phyloP scores from a whole-genome alignment of 2,329 filamentous ascomycete genomes.

The Cadophora sp. region DNA sequence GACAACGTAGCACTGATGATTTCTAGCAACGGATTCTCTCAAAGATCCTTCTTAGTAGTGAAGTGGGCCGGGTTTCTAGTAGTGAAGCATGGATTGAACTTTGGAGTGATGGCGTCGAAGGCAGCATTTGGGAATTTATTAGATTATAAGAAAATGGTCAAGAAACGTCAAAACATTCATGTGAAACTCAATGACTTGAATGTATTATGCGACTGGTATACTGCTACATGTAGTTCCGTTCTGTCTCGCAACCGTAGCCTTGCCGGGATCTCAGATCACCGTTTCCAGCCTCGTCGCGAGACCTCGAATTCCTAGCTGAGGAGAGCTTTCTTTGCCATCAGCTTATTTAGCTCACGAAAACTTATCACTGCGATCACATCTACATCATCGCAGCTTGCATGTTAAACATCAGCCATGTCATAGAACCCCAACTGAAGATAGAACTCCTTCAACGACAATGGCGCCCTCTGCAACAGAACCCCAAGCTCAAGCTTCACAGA shows the following conservation, averaged over 20 bases:
- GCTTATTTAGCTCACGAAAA: slow-evolving; percentile 3
- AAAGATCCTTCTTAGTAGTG: slow-evolving; percentile 71
- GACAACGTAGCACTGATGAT: background rate
- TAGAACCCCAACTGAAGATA: slow-evolving; percentile 44
- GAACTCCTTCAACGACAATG: slow-evolving; percentile 36
- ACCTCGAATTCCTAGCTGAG: background rate
- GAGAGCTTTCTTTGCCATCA: background rate
- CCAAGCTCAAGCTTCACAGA: slow-evolving; percentile 46
- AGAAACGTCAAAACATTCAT: background rate
- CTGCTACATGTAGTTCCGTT: background rate
- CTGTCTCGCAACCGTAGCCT: slow-evolving; percentile 26
- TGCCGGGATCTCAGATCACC: slow-evolving; percentile 27
- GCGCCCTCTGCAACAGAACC: slow-evolving; percentile 43
- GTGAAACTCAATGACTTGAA: background rate
- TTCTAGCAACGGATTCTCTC: slow-evolving; percentile 78
- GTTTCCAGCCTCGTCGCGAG: slow-evolving; percentile 30
- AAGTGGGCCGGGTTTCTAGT: background rate
- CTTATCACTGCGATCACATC: background rate
- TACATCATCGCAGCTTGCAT: background rate
- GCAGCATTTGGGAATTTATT: background rate
- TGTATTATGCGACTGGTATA: background rate
- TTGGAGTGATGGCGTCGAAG: slow-evolving; percentile 14
- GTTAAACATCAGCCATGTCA: slow-evolving; percentile 60
- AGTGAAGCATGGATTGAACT: slow-evolving; percentile 1
- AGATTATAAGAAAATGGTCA: background rate